A percentile compares a stretch with the other conserved stretches of the same genome.
Evolutionary conservation across 148 eudicot species (phyloP).

Genomic region (Fagopyrum tataricum): DNA sequence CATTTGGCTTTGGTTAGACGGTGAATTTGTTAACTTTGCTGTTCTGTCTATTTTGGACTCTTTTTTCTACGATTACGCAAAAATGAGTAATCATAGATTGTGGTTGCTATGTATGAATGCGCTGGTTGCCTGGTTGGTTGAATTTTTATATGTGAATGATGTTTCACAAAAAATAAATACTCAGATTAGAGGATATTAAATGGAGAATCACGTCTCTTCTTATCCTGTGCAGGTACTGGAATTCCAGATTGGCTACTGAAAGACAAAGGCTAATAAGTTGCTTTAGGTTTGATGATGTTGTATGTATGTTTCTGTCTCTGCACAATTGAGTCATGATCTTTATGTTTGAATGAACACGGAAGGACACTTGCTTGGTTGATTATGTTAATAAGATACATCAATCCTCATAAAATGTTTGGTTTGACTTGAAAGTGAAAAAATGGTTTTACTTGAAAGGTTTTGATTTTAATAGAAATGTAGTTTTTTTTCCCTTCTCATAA

Average conservation of each 20-base stretch:
- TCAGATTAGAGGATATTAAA: not conserved
- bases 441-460: not conserved
- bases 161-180: not conserved
- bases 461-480: not conserved
- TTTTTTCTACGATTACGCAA: not conserved
- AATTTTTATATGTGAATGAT: not conserved
- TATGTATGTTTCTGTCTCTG: no score
- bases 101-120: not conserved
- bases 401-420: not conserved
- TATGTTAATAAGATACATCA: not conserved
- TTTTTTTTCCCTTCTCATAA: no score
- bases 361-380: not conserved
- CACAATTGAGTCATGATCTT: no score
- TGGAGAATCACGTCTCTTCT: no score
- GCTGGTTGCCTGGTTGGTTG: constrained; percentile 5
- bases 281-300: no score
- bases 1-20: not conserved
- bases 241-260: no score
- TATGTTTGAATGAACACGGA: no score
- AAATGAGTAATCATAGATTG: not conserved
- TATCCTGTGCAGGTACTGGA: no score
- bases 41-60: not conserved
- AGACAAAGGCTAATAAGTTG: no score
- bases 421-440: not conserved
- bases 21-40: not conserved